phyloP scores from a whole-genome alignment of 1,284 basidiomycete genomes.

The Fomitopsis betulina region DNA sequence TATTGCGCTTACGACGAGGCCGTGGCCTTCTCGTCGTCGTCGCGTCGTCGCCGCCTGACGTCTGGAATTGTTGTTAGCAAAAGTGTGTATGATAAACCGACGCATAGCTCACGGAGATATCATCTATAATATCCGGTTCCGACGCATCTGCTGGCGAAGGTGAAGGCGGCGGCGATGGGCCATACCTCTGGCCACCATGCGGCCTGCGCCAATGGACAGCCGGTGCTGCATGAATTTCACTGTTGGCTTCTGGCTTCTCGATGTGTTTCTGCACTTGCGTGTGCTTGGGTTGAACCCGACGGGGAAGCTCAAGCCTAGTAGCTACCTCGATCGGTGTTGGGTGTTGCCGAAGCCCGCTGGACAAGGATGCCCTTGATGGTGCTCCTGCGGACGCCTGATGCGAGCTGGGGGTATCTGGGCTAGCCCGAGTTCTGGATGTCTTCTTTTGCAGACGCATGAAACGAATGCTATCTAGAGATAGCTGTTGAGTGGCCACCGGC shows the following conservation, averaged over 20 bases:
- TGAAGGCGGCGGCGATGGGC: not conserved
- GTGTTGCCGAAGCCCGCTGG: not conserved
- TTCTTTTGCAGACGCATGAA: not conserved
- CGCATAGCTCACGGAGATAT: slow-evolving; percentile 1
- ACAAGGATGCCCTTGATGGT: not conserved
- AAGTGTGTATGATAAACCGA: not conserved
- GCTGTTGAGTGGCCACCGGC: not conserved
- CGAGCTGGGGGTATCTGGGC: not conserved
- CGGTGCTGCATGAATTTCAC: not conserved
- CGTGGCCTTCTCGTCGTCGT: slow-evolving; percentile 5
- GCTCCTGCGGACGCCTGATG: not conserved
- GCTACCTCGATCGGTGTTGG: not conserved
- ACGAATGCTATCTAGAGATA: not conserved
- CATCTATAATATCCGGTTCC: slow-evolving; percentile 1
- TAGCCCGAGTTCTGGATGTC: not conserved
- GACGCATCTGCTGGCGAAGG: slow-evolving; percentile 7
- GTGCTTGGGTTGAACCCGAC: not conserved
- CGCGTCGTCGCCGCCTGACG: not conserved
- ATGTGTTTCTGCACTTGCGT: not conserved
- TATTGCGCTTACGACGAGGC: not conserved
- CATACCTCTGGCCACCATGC: not conserved
- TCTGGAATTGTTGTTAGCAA: not conserved
- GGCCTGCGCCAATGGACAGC: not conserved
- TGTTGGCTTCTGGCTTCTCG: not conserved
- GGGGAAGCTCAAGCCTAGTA: not conserved